A percentile compares a stretch with the other conserved stretches of the same genome.
These are phyloP conservation scores for Trichosporon ovoides DNA, from an alignment of 1,284 basidiomycete species.

Conservation along the genomic window DNA sequence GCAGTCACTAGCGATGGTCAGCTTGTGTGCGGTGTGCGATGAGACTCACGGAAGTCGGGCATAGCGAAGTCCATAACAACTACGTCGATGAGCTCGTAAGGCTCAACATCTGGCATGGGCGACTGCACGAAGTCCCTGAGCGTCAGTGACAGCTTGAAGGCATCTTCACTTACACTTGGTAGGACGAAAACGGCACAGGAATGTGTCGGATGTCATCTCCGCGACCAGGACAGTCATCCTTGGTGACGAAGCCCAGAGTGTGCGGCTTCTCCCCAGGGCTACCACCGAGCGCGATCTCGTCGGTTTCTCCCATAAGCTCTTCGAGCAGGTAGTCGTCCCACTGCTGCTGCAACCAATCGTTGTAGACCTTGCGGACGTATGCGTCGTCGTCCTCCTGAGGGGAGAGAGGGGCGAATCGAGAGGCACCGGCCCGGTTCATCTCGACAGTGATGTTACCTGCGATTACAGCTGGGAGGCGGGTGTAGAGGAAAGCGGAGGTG, in stretches of 20 bases:
- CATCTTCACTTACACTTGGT: constrained; percentile 15
- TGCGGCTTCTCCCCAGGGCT: constrained; percentile 11
- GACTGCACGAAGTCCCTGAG: constrained; percentile 42
- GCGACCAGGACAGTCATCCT: constrained; percentile 37
- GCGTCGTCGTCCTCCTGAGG: constrained; percentile 26
- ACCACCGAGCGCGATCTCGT: background rate
- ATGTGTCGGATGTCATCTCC: constrained; percentile 48
- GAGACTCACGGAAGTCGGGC: constrained; percentile 43
- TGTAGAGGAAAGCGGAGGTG: constrained; percentile 38
- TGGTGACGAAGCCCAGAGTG: constrained; percentile 45
- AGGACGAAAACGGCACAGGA: constrained; percentile 24
- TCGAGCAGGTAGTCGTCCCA: constrained; percentile 23
- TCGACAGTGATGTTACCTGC: constrained; percentile 33
- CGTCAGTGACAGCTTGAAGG: background rate
- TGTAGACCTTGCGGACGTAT: constrained; percentile 23
- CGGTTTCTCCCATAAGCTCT: constrained; percentile 1
- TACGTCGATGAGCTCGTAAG: constrained; percentile 40
- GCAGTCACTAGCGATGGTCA: constrained; percentile 31
- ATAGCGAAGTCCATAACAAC: constrained; percentile 47
- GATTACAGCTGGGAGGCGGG: constrained; percentile 32
- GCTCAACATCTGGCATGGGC: constrained; percentile 33
- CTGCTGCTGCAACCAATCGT: constrained; percentile 29
- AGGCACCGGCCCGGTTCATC: constrained; percentile 46
- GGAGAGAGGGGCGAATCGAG: constrained; percentile 25
- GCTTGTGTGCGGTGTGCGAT: background rate